These are phyloP conservation scores for Stagonosporopsis rhizophila DNA, from an alignment of 2,329 filamentous ascomycete species.

Conservation along the genomic window DNA sequence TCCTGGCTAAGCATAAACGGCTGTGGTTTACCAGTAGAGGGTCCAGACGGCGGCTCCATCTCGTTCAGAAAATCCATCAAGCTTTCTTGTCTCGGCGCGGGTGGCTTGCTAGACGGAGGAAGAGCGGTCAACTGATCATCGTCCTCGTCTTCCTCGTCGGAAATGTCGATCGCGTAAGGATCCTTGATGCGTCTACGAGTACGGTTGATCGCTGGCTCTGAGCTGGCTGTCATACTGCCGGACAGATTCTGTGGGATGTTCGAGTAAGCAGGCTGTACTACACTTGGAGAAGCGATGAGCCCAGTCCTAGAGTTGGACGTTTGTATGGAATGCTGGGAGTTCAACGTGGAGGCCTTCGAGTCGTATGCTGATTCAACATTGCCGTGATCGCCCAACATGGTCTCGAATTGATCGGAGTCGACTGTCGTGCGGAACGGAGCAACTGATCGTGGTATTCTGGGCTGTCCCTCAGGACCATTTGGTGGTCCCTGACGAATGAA, in stretches of 20 bases:
- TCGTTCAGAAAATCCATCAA: constrained; percentile 76
- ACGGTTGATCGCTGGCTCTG: constrained; percentile 66
- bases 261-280: constrained; percentile 48
- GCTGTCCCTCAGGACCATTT: constrained; percentile 62
- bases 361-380: constrained; percentile 46
- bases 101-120: constrained; percentile 45
- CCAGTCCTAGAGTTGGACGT: constrained; percentile 79
- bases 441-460: constrained; percentile 80
- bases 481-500: constrained; percentile 91
- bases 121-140: constrained; percentile 61
- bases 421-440: constrained; percentile 85
- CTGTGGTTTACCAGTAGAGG: constrained; percentile 47
- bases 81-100: constrained; percentile 57
- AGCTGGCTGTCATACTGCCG: constrained; percentile 40
- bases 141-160: constrained; percentile 47
- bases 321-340: constrained; percentile 56
- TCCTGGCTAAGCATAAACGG: constrained; percentile 45
- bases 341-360: constrained; percentile 45
- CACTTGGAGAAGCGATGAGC: constrained; percentile 57
- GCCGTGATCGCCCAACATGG: constrained; percentile 43
- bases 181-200: constrained; percentile 83
- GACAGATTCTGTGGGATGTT: constrained; percentile 45
- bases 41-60: constrained; percentile 67
- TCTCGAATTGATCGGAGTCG: constrained; percentile 78
- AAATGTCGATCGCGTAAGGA: constrained; percentile 86